Evolutionary conservation across 495 filamentous ascomycete genomes (phyloP), one percentile per base, ranked within the genome.

Genomic region (Opeltia flavorubescens): DNA sequence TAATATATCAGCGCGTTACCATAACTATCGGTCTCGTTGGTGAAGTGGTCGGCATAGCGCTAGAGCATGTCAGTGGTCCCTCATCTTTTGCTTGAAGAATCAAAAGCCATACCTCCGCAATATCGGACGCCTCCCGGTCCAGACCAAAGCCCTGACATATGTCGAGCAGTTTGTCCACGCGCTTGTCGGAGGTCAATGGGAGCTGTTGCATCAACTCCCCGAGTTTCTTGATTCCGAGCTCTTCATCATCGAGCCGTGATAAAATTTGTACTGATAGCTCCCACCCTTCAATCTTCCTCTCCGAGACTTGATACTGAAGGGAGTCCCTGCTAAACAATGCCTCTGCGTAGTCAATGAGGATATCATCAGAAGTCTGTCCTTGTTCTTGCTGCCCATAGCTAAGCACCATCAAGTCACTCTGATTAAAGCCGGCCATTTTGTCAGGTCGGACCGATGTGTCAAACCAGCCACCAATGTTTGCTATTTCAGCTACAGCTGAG

Each of bases 1-100:
- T 87, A 94, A 67, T 88, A 93, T 57, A 87, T 74, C 26, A 95
- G 73, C 5, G 86, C 82, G 33, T 82, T 72, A 38, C 88, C 88
- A 53, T 89, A 93, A 30, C 77, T 73, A 50, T 84, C 71, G 3
- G 82, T 76, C 5, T 71, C 72, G 25, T 76, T 66, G 2, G 75
- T 70, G 35, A 88, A 71, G 33, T 71, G 62, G 49, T 91, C 81
- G 41, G 84, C 88, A 56, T 82, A 94, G 43, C 76, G 76, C 86
- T 95, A 54, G 11, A 48, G 34, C 24, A 33, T 13, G 27, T 55
- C 44, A 51, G 48, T 34, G 49, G 41, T 46, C 34, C 23, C 18
- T 41, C 30, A 23, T 35, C 38, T n/a, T 39, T 18, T 30, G 40
- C 24, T 47, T 46, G 25, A 23, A 24, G 25, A 34, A 15, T 18